Base-by-base conservation (phyloP, 768 basidiomycete species). In the Trametopsis cervina region DNA sequence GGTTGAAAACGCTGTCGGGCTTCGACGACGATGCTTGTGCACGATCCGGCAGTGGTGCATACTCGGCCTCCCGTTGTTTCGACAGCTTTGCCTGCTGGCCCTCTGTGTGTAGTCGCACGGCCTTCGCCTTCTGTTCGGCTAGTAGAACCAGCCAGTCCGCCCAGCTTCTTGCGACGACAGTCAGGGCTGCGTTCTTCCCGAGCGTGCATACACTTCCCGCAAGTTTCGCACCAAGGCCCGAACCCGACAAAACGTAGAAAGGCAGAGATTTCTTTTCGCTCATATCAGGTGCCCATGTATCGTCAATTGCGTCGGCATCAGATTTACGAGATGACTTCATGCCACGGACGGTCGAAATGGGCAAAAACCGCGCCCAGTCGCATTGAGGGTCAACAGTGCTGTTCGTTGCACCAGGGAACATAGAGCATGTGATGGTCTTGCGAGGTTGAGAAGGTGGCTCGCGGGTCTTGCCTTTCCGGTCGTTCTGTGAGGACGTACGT, bases 131-230 rank as follows among this genome's bases (percentile, higher is more conserved):
- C 29, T 33, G 29, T 33, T 33, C 15, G 64, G 65, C 15, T 65
- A 55, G n/a, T 54, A 51, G 48, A 69, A 59, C 20, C 54, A 60
- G 2, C 60, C 57, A 17, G 27, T 17, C 26, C 9, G 25, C 26
- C 29, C 29, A 33, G 29, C 29, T 33, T 15, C 29, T 33, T 15
- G 52, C 53, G 17, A 46, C 64, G 18, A 33, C 29, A 33, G 9
- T 7, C 29, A 33, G 15, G 15, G 15, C 29, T 7, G 9, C 29
- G 29, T 33, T 33, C 15, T 33, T 15, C 29, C 15, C 29, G 29
- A 33, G 29, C 29, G 15, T 33, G 29, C 29, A 33, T 7, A 33
- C 29, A 15, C 15, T 33, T 7, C 29, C 29, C 29, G 29, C 15
- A 7, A 33, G 15, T 33, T 7, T 33, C 15, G 7, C 29, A 15